Conservation (phyloP, 495 filamentous ascomycete species). For the Xanthoparmelia taractica region DNA sequence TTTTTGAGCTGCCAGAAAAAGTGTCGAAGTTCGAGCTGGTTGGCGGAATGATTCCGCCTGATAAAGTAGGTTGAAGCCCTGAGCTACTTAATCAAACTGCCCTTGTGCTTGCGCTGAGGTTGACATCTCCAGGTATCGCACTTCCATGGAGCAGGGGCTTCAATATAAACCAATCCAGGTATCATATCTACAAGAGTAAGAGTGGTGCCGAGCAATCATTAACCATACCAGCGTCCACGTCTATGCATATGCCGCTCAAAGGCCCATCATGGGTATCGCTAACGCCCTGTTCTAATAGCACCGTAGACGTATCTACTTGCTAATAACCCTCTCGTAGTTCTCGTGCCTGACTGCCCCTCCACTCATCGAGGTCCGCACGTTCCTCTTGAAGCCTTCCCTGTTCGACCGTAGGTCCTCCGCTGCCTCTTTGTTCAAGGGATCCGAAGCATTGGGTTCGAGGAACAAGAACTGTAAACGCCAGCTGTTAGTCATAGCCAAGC, state of each 20-base stretch:
- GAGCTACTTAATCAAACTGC: too few species aligned
- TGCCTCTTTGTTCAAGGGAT: conserved; percentile 97
- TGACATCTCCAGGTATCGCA: background rate
- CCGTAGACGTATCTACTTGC: conserved; percentile 23
- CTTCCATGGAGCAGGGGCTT: background rate
- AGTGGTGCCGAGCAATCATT: background rate
- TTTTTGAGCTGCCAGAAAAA: background rate
- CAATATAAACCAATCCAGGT: background rate
- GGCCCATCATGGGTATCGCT: conserved; percentile 6
- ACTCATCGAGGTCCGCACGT: conserved; percentile 73
- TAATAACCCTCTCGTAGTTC: conserved; percentile 67
- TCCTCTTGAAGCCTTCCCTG: conserved; percentile 80
- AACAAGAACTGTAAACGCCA: conserved; percentile 70
- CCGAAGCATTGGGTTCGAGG: conserved; percentile 91
- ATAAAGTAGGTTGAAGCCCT: background rate
- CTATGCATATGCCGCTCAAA: conserved; percentile 23
- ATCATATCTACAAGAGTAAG: background rate
- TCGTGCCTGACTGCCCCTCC: conserved; percentile 70
- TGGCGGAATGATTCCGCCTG: background rate
- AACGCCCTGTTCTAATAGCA: background rate
- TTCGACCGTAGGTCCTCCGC: conserved; percentile 83
- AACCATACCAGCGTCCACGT: background rate
- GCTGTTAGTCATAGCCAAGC: conserved; percentile 2
- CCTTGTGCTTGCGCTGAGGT: background rate
- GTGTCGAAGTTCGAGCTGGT: background rate